A percentile compares a stretch with the other conserved stretches of the same genome.
Evolutionary conservation across 2,329 filamentous ascomycete genomes (phyloP).

Genomic region (Bertia moriformis): DNA sequence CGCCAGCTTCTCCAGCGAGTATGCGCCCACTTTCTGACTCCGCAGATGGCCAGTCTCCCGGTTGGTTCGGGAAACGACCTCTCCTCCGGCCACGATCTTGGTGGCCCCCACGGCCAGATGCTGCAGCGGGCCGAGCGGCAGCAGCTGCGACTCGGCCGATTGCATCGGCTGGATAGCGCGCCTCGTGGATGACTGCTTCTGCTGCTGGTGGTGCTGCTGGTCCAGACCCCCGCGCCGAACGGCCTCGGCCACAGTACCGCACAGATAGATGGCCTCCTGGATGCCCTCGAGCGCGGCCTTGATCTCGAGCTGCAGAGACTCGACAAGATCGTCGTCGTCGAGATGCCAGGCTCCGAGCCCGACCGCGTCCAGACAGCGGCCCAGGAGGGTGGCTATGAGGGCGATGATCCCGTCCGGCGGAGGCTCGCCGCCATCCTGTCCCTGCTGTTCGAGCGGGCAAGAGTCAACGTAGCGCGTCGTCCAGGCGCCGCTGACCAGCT

Average conservation of each 20-base stretch:
- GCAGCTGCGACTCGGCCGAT: constrained; percentile 29
- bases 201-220: constrained; percentile 15
- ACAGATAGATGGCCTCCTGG: constrained; percentile 52
- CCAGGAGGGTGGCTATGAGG: constrained; percentile 57
- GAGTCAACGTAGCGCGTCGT: constrained; percentile 55
- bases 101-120: constrained; percentile 28
- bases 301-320: constrained; percentile 52
- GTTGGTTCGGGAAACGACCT: constrained; percentile 52
- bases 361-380: constrained; percentile 61
- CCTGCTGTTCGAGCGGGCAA: constrained; percentile 28
- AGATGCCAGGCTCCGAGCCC: constrained; percentile 62
- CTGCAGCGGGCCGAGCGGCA: constrained; percentile 63
- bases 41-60: constrained; percentile 66
- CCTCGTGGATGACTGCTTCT: constrained; percentile 9
- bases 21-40: constrained; percentile 67
- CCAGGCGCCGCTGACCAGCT: constrained; percentile 64
- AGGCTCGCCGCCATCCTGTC: constrained; percentile 24
- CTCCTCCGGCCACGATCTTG: constrained; percentile 54
- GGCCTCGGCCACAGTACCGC: constrained; percentile 50
- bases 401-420: constrained; percentile 55
- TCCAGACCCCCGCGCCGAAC: no score
- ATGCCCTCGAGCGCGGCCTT: constrained; percentile 58
- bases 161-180: constrained; percentile 29
- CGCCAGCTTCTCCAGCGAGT: constrained; percentile 66
- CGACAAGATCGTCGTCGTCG: constrained; percentile 49